These are phyloP conservation scores for Arthrobotrys conoides DNA, from an alignment of 2,329 filamentous ascomycete species.

Conservation along the genomic window DNA sequence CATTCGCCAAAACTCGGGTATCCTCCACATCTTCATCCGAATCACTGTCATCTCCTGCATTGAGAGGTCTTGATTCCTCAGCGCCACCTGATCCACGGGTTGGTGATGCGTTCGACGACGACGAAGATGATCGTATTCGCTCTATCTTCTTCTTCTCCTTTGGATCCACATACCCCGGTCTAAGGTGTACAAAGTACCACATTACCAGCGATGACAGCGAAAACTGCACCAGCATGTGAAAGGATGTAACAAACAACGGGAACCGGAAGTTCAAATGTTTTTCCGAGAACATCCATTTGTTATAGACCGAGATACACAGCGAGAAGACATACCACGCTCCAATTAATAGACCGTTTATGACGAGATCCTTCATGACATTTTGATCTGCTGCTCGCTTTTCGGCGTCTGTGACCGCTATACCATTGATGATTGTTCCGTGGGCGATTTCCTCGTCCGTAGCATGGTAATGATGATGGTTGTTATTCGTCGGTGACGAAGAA, in stretches of 20 bases:
- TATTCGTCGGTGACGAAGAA: conserved; percentile 72
- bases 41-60: conserved; percentile 35
- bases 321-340: conserved; percentile 91
- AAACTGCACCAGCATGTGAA: conserved; percentile 98
- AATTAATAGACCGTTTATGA: conserved; percentile 85
- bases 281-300: conserved; percentile 99
- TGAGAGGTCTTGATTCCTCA: conserved; percentile 67
- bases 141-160: conserved; percentile 63
- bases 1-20: conserved; percentile 52
- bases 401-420: conserved; percentile 71
- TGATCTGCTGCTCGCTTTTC: conserved; percentile 83
- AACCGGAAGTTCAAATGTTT: conserved; percentile 90
- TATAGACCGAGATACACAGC: conserved; percentile 94
- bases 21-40: conserved; percentile 61
- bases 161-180: conserved; percentile 72
- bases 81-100: conserved; percentile 71
- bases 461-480: conserved; percentile 68
- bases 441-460: conserved; percentile 44
- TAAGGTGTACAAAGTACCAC: conserved; percentile 84
- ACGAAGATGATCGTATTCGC: conserved; percentile 64
- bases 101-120: conserved; percentile 70
- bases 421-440: conserved; percentile 57
- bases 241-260: conserved; percentile 91
- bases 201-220: conserved; percentile 81
- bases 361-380: conserved; percentile 77